A percentile compares a stretch with the other conserved stretches of the same genome.
Conservation (phyloP, 129 eudicot species). For the Escallonia rubra region DNA sequence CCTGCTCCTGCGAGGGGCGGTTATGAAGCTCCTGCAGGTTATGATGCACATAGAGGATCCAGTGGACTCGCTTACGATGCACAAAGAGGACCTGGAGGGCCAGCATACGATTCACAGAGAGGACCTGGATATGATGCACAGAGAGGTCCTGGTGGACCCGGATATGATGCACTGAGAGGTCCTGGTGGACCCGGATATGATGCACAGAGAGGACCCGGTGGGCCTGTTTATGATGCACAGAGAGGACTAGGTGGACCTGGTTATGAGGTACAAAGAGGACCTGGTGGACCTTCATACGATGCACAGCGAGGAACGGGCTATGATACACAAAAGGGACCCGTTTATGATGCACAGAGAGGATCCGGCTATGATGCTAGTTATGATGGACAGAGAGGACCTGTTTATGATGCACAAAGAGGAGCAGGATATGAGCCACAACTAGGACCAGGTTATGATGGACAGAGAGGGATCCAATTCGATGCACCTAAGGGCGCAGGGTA, state of each 20-base stretch:
- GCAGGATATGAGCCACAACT: not conserved
- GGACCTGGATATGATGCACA: conserved; percentile 50
- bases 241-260: conserved; percentile 32
- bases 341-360: conserved; percentile 28
- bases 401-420: conserved; percentile 18
- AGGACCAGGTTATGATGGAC: conserved; percentile 25
- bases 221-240: conserved; percentile 37
- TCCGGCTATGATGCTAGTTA: conserved; percentile 23
- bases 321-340: conserved; percentile 41
- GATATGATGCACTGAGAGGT: conserved; percentile 32
- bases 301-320: conserved; percentile 24
- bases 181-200: conserved; percentile 34
- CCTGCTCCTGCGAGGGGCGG: conserved; percentile 34
- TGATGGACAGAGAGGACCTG: conserved; percentile 27
- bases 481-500: conserved; percentile 23
- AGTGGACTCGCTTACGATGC: conserved; percentile 16
- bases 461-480: conserved; percentile 31
- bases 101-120: conserved; percentile 30
- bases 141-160: conserved; percentile 29
- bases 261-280: conserved; percentile 25
- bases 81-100: conserved; percentile 31
- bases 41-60: conserved; percentile 21
- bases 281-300: conserved; percentile 18
- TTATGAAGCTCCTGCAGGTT: conserved; percentile 37
- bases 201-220: conserved; percentile 52